phyloP scores from a whole-genome alignment of 805 yeast species.

The Hanseniaspora occidentalis region DNA sequence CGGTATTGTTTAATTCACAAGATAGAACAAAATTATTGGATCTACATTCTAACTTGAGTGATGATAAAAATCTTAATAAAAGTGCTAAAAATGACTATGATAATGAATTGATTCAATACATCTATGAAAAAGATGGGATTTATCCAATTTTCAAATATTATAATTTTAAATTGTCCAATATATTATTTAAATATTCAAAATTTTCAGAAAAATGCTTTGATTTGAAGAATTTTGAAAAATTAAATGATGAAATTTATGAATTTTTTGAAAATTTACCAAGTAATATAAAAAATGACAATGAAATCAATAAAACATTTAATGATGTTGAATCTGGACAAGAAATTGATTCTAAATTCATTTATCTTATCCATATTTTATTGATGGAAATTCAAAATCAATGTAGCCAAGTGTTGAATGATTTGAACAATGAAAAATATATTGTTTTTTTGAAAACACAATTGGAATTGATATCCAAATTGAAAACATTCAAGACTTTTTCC shows the following conservation, averaged over 20 bases:
- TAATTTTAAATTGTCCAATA: conserved; percentile 2
- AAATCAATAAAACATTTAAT: background rate
- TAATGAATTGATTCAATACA: conserved; percentile 1
- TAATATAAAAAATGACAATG: background rate
- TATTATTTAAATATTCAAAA: conserved; percentile 1
- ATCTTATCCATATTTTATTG: conserved; percentile 1
- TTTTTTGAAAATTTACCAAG: conserved; percentile 3
- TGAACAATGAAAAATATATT: conserved; percentile 3
- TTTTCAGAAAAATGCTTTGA: conserved; percentile 2
- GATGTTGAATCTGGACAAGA: background rate
- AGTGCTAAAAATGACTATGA: conserved; percentile 1
- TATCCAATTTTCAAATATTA: conserved; percentile 1
- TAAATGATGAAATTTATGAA: background rate
- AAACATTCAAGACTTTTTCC: background rate
- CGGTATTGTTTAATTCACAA: conserved; percentile 4
- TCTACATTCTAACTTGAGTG: background rate
- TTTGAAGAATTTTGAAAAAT: background rate
- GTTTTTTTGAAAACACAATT: conserved; percentile 2
- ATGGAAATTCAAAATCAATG: conserved; percentile 3
- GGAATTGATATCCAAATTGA: conserved; percentile 1
- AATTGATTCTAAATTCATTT: conserved; percentile 4
- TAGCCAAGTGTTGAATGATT: background rate
- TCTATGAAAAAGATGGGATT: conserved; percentile 5
- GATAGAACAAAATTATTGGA: conserved; percentile 4
- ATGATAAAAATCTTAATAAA: conserved; percentile 1